Conservation (phyloP, 164 flowering plant species). For the Macadamia tetraphylla region DNA sequence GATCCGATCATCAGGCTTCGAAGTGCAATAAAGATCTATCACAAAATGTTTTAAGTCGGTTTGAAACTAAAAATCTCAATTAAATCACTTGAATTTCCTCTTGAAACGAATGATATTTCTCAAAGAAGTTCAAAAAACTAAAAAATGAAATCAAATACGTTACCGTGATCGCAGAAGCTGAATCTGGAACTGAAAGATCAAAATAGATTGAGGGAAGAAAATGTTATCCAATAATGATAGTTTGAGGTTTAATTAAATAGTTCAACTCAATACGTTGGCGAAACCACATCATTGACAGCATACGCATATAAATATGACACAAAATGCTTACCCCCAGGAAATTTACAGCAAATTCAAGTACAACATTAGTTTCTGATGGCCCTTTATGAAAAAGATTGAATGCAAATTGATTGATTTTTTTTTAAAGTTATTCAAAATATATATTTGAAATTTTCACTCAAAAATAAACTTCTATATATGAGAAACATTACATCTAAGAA, state of each 20-base stretch:
- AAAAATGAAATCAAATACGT: no score
- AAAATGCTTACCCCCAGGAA: constrained; percentile 52
- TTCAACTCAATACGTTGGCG: background rate
- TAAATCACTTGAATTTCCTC: no score
- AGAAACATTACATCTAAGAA: background rate
- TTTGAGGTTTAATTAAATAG: background rate
- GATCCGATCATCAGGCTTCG: no score
- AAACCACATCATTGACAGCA: background rate
- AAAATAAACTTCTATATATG: no score
- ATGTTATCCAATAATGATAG: background rate
- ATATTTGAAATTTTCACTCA: background rate
- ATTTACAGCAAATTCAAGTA: constrained; percentile 89
- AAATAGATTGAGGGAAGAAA: background rate
- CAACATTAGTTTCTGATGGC: constrained; percentile 91
- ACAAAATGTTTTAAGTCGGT: no score
- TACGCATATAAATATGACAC: background rate
- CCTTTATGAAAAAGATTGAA: constrained; percentile 49
- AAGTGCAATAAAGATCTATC: no score
- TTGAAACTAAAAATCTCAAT: no score
- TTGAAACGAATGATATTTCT: no score
- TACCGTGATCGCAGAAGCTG: no score
- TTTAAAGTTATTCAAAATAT: no score
- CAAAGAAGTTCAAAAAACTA: no score
- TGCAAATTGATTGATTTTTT: constrained; percentile 2
- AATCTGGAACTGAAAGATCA: no score